Evolutionary conservation across 805 yeast species (phyloP).

Genomic region (Maudiozyma turicensis): DNA sequence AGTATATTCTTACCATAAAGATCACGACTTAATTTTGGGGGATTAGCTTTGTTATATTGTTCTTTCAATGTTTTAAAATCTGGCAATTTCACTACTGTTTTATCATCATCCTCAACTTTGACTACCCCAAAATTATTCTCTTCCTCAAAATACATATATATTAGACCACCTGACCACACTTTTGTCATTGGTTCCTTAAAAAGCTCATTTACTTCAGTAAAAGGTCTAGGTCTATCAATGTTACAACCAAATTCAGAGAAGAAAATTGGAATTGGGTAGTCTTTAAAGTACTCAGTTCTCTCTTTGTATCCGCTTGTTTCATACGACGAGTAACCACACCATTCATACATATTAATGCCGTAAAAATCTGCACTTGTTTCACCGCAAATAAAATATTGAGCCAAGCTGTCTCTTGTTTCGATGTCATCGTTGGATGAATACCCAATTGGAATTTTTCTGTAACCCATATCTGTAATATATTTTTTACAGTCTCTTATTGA

Average conservation of each 20-base stretch:
- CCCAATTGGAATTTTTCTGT: slow-evolving; percentile 84
- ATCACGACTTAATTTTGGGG: slow-evolving; percentile 30
- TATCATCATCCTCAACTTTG: slow-evolving; percentile 31
- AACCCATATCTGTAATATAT: slow-evolving; percentile 51
- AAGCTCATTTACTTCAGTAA: slow-evolving; percentile 59
- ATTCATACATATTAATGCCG: slow-evolving; percentile 80
- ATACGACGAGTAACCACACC: slow-evolving; percentile 69
- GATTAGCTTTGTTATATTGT: slow-evolving; percentile 40
- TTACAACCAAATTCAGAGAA: slow-evolving; percentile 82
- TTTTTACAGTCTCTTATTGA: slow-evolving; percentile 83
- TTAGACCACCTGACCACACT: slow-evolving; percentile 83
- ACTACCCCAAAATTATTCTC: slow-evolving; percentile 68
- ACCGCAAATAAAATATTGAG: slow-evolving; percentile 84
- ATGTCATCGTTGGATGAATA: slow-evolving; percentile 87
- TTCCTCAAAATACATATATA: slow-evolving; percentile 75
- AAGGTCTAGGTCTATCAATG: slow-evolving; percentile 53
- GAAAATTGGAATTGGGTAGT: slow-evolving; percentile 63
- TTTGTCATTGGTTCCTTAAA: slow-evolving; percentile 60
- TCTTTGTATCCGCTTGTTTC: slow-evolving; percentile 54
- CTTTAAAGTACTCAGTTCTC: slow-evolving; percentile 51
- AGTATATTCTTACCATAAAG: slow-evolving; percentile 6
- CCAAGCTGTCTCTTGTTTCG: slow-evolving; percentile 66
- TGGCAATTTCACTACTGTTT: slow-evolving; percentile 41
- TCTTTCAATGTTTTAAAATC: slow-evolving; percentile 51
- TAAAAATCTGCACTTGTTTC: slow-evolving; percentile 56